Conservation (phyloP, 2,329 filamentous ascomycete species). For the Metarhizium sp. region DNA sequence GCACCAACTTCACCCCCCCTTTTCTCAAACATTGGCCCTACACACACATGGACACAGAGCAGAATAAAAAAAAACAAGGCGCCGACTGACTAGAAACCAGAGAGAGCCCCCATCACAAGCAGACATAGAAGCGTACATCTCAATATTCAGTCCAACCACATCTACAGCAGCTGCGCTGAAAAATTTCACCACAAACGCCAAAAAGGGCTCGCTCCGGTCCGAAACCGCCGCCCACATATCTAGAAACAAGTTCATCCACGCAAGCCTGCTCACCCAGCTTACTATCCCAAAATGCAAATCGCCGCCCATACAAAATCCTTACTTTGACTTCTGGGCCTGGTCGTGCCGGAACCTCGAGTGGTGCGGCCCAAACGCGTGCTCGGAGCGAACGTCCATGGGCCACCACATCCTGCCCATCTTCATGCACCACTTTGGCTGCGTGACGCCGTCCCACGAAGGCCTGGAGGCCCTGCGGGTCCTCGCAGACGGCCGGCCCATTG, state of each 20-base stretch:
- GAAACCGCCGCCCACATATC: conserved; percentile 47
- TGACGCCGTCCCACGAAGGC: conserved; percentile 57
- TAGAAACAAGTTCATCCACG: conserved; percentile 41
- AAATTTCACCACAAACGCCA: conserved; percentile 54
- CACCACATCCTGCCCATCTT: conserved; percentile 64
- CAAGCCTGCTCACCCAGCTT: conserved; percentile 26
- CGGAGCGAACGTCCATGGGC: conserved; percentile 41
- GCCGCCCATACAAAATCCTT: conserved; percentile 47
- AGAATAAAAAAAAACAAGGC: background rate
- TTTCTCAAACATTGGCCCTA: background rate
- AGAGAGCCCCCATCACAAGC: conserved; percentile 38
- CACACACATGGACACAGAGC: no score
- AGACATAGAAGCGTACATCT: conserved; percentile 58
- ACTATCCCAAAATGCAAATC: conserved; percentile 38
- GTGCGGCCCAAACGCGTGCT: conserved; percentile 47
- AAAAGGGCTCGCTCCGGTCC: conserved; percentile 49
- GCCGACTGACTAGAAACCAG: conserved; percentile 11
- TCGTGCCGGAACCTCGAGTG: conserved; percentile 55
- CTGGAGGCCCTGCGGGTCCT: conserved; percentile 50
- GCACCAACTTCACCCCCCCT: background rate
- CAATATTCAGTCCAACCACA: conserved; percentile 54
- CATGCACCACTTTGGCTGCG: conserved; percentile 73
- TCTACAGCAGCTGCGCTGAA: conserved; percentile 52
- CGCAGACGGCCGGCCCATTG: conserved; percentile 41
- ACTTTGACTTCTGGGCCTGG: conserved; percentile 59